Evolutionary conservation across 2,329 filamentous ascomycete species (phyloP), one percentile per base, ranked within the genome.

Genomic region (Amauroascus niger): DNA sequence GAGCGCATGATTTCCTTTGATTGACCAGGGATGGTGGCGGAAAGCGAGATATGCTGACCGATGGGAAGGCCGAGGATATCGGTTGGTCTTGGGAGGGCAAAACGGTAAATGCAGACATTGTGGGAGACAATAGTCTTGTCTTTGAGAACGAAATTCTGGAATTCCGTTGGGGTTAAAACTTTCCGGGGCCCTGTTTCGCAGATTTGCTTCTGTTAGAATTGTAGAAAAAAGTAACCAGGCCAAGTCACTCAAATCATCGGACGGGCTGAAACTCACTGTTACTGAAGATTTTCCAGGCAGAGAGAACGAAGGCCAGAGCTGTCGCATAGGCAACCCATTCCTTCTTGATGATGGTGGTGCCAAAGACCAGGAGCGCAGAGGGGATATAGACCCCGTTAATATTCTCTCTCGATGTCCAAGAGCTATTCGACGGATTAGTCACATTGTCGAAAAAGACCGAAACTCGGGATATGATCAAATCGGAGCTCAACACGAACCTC

Each of bases 51-150:
- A 78, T 98, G 93, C 76, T 98, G 93, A 67, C 93, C 93, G 75
- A 97, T 97, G 61, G 93, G 91, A 41, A 97, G 86, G 66, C 93
- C 93, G 65, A 97, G 87, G 69, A 96, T 88, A 62, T 87, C 81
- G 63, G 77, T 84, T 39, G 83, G 75, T 49, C 78, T 78, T 54
- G 90, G 90, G 39, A 98, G 87, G 60, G 80, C 79, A 76, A 97
- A 96, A 66, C 93, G 89, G 79, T 97, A 98, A 76, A 98, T 95
- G 71, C 91, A 90, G 57, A 95, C 91, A 78, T 98, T 98, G 81
- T 97, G 93, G 30, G 91, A 95, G 65, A 97, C 84, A 61, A 94
- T 80, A 13, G 85, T 97, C 81, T 96, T 97, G 73, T 97, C 88
- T 71, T 86, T 84, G 63, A 98, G 84, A 69, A 88, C 84, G 68